Evolutionary conservation across 176 grass and related monocot species (phyloP).

Genomic region (Thinopyrum elongatum): DNA sequence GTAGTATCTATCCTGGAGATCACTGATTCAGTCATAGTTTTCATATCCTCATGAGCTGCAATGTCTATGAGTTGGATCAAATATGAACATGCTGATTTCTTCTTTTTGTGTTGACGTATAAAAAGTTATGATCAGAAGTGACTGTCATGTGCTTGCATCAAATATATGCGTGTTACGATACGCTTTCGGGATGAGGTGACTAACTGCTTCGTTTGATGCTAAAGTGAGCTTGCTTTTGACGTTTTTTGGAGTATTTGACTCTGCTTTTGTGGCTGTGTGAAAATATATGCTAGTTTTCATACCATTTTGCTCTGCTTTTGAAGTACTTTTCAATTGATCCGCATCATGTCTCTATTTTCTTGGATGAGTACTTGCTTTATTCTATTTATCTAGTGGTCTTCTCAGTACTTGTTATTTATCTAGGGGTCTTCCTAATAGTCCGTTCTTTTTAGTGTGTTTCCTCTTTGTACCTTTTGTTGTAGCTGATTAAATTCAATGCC

Average conservation of each 20-base stretch:
- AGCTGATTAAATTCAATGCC: background rate
- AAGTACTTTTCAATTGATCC: background rate
- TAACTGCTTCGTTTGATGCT: background rate
- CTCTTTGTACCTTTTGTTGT: background rate
- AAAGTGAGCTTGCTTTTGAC: background rate
- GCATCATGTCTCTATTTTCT: background rate
- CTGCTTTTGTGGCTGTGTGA: no score
- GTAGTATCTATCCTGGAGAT: background rate
- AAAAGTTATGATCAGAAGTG: background rate
- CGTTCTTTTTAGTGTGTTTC: background rate
- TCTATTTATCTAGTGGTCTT: background rate
- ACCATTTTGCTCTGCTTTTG: background rate
- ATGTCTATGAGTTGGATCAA: background rate
- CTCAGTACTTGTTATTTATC: background rate
- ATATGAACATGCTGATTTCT: background rate
- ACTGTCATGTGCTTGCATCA: background rate
- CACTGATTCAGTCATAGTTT: background rate
- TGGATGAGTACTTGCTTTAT: background rate
- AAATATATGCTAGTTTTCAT: no score
- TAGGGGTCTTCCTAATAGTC: background rate
- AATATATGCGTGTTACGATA: background rate
- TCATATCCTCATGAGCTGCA: background rate
- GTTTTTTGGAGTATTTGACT: background rate
- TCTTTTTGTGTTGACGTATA: background rate
- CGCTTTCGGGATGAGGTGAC: background rate